These are phyloP conservation scores for Puccinia coronata DNA, from an alignment of 1,284 basidiomycete genomes.

Conservation along the genomic window DNA sequence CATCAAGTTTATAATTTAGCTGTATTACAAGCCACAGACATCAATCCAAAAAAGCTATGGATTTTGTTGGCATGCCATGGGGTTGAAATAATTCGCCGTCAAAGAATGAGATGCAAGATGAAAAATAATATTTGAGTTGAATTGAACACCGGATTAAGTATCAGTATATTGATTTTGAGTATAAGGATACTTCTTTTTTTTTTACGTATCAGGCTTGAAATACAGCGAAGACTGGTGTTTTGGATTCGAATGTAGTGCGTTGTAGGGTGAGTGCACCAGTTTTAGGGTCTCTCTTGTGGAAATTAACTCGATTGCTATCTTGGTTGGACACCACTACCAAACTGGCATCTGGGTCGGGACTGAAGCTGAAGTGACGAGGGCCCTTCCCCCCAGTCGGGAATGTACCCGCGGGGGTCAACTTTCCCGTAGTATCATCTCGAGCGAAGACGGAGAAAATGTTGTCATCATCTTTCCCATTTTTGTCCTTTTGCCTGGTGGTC, in stretches of 20 bases:
- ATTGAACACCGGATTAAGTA: too few relatives aligned
- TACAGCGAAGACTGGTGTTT: slow-evolving; percentile 19
- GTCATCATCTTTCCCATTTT: not conserved
- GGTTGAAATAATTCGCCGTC: too few relatives aligned
- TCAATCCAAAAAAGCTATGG: too few relatives aligned
- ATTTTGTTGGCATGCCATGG: too few relatives aligned
- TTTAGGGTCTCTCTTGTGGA: slow-evolving; percentile 18
- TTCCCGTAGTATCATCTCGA: not conserved
- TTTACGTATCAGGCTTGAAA: too few relatives aligned
- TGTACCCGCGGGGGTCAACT: not conserved
- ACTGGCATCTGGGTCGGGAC: slow-evolving; percentile 30
- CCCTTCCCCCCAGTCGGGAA: slow-evolving; percentile 33
- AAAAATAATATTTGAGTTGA: too few relatives aligned
- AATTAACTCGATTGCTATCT: slow-evolving; percentile 4
- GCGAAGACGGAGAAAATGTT: slow-evolving; percentile 39
- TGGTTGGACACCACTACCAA: slow-evolving; percentile 29
- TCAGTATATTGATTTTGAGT: too few relatives aligned
- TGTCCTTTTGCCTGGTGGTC: slow-evolving; percentile 26
- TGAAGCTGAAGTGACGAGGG: slow-evolving; percentile 25
- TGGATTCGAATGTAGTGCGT: not conserved
- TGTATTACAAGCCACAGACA: too few relatives aligned
- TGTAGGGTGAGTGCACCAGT: slow-evolving; percentile 19
- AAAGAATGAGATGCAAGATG: too few relatives aligned
- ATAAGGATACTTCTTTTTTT: too few relatives aligned
- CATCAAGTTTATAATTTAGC: too few relatives aligned